Conservation (phyloP, 176 grass and related monocot species). For the Chloris gayana region DNA sequence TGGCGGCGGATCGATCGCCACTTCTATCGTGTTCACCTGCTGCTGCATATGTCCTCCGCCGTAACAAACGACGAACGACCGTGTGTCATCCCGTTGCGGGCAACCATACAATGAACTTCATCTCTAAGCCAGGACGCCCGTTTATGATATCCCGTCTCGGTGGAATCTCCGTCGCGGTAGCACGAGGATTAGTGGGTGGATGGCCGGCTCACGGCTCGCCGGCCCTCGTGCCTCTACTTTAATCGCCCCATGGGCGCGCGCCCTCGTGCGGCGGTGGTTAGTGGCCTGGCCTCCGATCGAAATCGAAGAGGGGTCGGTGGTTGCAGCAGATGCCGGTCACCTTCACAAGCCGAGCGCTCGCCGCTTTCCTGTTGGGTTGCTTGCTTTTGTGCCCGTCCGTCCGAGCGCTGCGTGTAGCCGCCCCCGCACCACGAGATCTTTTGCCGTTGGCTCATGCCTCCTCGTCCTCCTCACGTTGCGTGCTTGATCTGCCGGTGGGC, state of each 20-base stretch:
- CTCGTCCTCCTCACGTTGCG: neutral
- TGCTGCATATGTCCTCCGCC: neutral
- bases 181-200: conserved; percentile 18
- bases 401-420: neutral
- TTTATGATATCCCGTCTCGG: neutral
- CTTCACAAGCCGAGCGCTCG: conserved; percentile 2
- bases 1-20: neutral
- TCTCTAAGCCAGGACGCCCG: neutral
- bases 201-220: neutral
- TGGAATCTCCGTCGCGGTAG: conserved; percentile 29
- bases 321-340: neutral
- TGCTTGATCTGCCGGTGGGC: neutral
- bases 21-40: neutral
- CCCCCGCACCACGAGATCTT: neutral
- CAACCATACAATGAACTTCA: neutral
- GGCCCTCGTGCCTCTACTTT: conserved; percentile 38
- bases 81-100: neutral
- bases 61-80: neutral
- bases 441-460: neutral
- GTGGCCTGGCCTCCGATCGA: neutral
- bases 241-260: conserved; percentile 16
- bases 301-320: neutral
- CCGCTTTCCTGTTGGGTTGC: neutral
- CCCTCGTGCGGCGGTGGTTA: conserved; percentile 20
- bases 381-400: conserved; percentile 17